Evolutionary conservation across 371 early-diverging fungal species (phyloP).

Genomic region (Dichotomocladium elegans): DNA sequence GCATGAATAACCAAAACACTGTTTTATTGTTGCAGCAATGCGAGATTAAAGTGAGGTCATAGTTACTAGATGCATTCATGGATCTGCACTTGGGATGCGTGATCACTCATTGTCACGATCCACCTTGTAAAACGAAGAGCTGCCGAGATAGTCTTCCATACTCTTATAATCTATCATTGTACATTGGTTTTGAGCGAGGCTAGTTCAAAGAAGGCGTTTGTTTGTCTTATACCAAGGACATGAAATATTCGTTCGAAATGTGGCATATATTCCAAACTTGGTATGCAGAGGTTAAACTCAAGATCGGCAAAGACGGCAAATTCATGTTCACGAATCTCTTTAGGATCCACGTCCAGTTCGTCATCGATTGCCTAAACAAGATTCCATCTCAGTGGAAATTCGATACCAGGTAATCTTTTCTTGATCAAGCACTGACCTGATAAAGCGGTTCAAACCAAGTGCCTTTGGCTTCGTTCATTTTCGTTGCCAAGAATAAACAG

Average conservation of each 20-base stretch:
- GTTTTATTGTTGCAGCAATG: too few relatives aligned
- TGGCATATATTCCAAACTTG: slow-evolving; percentile 78
- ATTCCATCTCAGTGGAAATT: background rate
- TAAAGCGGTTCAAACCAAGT: slow-evolving; percentile 32
- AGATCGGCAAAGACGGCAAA: slow-evolving; percentile 83
- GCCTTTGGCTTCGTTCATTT: slow-evolving; percentile 85
- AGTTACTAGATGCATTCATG: too few relatives aligned
- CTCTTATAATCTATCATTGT: slow-evolving; percentile 33
- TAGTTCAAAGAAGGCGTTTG: background rate
- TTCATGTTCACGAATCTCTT: slow-evolving; percentile 82
- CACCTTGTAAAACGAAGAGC: slow-evolving; percentile 38
- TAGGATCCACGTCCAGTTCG: slow-evolving; percentile 68
- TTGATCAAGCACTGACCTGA: slow-evolving; percentile 14
- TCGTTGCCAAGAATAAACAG: slow-evolving; percentile 76
- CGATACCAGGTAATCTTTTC: background rate
- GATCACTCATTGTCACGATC: too few relatives aligned
- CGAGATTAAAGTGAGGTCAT: too few relatives aligned
- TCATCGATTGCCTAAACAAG: slow-evolving; percentile 31
- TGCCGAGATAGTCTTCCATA: slow-evolving; percentile 51
- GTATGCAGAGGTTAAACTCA: slow-evolving; percentile 82
- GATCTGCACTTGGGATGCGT: too few relatives aligned
- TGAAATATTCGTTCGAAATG: slow-evolving; percentile 79
- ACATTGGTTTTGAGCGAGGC: background rate
- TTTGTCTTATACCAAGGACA: slow-evolving; percentile 12
- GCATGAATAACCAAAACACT: too few relatives aligned